Evolutionary conservation across 2,329 filamentous ascomycete species (phyloP), one percentile per base, ranked within the genome.

Genomic region (Colletotrichum destructivum): DNA sequence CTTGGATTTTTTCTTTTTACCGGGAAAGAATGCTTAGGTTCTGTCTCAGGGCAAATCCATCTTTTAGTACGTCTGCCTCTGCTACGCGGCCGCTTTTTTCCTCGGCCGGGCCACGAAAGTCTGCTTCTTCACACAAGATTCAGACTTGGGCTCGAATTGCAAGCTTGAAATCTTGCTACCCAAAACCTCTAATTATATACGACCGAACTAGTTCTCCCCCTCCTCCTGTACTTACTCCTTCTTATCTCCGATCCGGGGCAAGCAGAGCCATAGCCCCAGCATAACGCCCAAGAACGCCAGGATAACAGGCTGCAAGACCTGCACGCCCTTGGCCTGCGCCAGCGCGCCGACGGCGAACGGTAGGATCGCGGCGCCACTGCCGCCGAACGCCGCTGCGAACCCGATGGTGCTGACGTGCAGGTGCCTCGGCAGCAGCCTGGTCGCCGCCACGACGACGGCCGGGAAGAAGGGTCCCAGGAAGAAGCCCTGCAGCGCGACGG

Each of bases 381-480:
- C 91, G 0, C 94, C 94, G 79, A 95, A 90, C 0, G 93, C 93
- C 1, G 92, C 90, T 1, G 91, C 91, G 75, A 96, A 96, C 0
- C 93, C 93, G 74, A 96, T 94, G 0, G 91, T 89, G 26, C 88
- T 89, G 42, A 96, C 92, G 77, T 96, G 94, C n/a, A 95, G 82
- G 70, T 93, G 88, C 54, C 87, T 87, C 0, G 93, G 94, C 2
- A 96, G 85, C 3, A 83, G 84, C 76, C 92, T 93, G 0, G 92
- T 94, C 38, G 91, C 89, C 3, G 89, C 90, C 0, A 94, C 89
- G 1, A 96, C 86, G 0, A 88, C 92, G 3, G 91, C 91, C 0
- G 93, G 93, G 80, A 95, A 96, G 21, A 96, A 80, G 0, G 94
- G 94, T 0, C 94, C 94, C 0, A 96, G 85, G 78, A 95, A 94